phyloP scores from a whole-genome alignment of 768 basidiomycete genomes.

The Russula abietina region DNA sequence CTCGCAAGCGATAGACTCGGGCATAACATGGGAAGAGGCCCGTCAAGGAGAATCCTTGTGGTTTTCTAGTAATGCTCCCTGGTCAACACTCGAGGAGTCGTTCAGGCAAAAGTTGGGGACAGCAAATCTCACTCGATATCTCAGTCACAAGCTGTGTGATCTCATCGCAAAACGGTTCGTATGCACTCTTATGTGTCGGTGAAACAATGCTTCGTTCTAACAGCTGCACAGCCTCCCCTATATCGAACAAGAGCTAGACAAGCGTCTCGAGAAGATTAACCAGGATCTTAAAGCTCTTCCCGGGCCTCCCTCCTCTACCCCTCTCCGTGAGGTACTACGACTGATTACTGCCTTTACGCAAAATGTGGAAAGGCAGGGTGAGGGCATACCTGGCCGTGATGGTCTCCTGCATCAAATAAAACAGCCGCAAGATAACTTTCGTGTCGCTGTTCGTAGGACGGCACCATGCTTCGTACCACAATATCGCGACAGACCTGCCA shows the following conservation, averaged over 20 bases:
- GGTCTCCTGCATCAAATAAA: conserved; percentile 7
- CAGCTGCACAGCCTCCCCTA: conserved; percentile 46
- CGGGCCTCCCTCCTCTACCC: conserved; percentile 47
- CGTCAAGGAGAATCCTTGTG: conserved; percentile 50
- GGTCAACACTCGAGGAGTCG: conserved; percentile 46
- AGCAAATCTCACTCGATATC: conserved; percentile 44
- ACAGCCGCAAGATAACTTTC: conserved; percentile 1
- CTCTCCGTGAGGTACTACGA: conserved; percentile 48
- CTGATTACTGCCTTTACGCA: conserved; percentile 43
- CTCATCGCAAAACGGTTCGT: conserved; percentile 55
- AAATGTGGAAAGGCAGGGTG: conserved; percentile 19
- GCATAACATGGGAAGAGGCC: conserved; percentile 56
- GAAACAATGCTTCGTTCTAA: background rate
- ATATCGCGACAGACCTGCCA: background rate
- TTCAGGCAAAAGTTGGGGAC: conserved; percentile 54
- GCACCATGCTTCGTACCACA: conserved; percentile 11
- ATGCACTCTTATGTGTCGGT: too few species aligned
- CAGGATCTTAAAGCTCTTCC: conserved; percentile 36
- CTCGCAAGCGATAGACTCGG: conserved; percentile 44
- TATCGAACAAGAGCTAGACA: conserved; percentile 53
- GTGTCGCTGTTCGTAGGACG: conserved; percentile 7
- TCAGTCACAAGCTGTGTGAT: conserved; percentile 57
- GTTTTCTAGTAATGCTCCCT: conserved; percentile 48
- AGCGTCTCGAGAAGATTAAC: conserved; percentile 38
- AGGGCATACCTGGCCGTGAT: background rate